Evolutionary conservation across 2,329 filamentous ascomycete genomes (phyloP).

Genomic region (Fulvia fulva): DNA sequence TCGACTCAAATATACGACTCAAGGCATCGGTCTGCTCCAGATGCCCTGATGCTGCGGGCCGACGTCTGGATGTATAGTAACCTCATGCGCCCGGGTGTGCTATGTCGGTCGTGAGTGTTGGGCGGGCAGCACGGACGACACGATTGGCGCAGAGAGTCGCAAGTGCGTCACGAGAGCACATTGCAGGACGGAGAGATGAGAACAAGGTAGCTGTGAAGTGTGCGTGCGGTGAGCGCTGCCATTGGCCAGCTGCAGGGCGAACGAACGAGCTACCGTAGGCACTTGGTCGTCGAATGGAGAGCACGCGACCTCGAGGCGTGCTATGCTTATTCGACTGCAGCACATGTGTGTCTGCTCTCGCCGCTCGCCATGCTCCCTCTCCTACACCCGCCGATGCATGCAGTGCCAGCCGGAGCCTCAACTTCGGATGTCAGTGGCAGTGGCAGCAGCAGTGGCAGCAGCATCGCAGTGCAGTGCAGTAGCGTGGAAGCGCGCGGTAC

Average conservation of each 20-base stretch:
- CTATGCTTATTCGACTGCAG: not conserved
- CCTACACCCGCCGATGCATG: not conserved
- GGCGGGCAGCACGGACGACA: not conserved
- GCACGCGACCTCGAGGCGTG: not conserved
- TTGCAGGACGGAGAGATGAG: not conserved
- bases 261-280: no score
- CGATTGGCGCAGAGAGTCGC: not conserved
- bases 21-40: no score
- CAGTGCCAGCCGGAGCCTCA: not conserved
- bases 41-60: no score
- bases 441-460: not conserved
- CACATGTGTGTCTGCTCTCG: not conserved
- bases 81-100: no score
- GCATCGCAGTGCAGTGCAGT: no score
- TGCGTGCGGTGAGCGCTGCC: not conserved
- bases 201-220: not conserved
- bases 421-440: not conserved
- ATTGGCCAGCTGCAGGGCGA: not conserved
- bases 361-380: not conserved
- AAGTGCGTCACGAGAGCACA: not conserved
- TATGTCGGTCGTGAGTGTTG: no score
- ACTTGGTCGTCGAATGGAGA: constrained; percentile 2
- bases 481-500: not conserved
- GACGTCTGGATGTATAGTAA: no score
- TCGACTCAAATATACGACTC: no score